A percentile compares a stretch with the other conserved stretches of the same genome.
These are phyloP conservation scores for Nelumbo lutea DNA, from an alignment of 164 flowering plant genomes.

Conservation along the genomic window DNA sequence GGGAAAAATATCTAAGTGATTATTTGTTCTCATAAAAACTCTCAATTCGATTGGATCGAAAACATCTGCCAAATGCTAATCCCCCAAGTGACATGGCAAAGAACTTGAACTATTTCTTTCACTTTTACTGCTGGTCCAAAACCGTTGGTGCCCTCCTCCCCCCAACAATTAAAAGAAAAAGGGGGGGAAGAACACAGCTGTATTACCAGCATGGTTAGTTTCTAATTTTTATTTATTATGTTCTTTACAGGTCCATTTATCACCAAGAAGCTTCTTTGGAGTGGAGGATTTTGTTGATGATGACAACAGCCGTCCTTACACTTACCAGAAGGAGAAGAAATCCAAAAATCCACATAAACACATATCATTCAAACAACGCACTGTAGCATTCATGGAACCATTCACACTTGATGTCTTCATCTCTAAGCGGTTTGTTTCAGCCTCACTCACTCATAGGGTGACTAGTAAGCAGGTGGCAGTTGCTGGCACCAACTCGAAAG, in stretches of 20 bases:
- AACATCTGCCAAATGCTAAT: no score
- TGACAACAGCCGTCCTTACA: slow-evolving; percentile 84
- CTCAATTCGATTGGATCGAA: no score
- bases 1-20: no score
- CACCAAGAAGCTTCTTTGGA: slow-evolving; percentile 90
- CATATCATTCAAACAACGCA: slow-evolving; percentile 79
- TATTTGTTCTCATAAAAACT: no score
- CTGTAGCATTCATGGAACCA: slow-evolving; percentile 86
- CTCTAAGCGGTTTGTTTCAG: slow-evolving; percentile 91
- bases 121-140: no score
- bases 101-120: no score
- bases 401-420: slow-evolving; percentile 89
- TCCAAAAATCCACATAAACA: slow-evolving; percentile 85
- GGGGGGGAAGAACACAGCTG: no score
- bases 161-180: no score
- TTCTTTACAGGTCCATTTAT: slow-evolving; percentile 37
- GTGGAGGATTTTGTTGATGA: slow-evolving; percentile 90
- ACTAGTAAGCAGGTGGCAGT: slow-evolving; percentile 92
- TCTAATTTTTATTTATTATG: no score
- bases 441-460: slow-evolving; percentile 87
- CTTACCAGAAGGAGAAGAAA: slow-evolving; percentile 81
- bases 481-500: slow-evolving; percentile 95
- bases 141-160: no score
- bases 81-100: no score
- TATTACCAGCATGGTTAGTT: no score